Conservation (phyloP, 352 stramenopile genomes). For the Pythium sukuiense region DNA sequence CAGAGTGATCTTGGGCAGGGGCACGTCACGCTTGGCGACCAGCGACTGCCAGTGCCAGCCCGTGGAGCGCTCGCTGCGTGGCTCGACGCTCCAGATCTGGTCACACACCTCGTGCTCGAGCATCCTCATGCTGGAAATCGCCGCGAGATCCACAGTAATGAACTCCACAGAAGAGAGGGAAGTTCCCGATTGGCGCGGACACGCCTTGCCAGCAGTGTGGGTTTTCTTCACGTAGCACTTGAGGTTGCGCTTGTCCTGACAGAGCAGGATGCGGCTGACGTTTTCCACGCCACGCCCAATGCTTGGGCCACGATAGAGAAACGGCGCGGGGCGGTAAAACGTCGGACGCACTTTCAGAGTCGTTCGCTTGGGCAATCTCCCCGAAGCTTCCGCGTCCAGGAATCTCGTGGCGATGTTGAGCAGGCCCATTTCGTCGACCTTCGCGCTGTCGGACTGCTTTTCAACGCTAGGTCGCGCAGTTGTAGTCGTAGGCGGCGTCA, state of each 20-base stretch:
- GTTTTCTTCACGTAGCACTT: conserved; percentile 53
- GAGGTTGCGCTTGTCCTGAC: conserved; percentile 64
- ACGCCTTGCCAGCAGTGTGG: background rate
- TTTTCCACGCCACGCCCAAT: conserved; percentile 37
- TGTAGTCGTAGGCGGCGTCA: background rate
- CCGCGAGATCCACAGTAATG: conserved; percentile 49
- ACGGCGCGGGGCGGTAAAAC: conserved; percentile 49
- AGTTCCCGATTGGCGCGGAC: background rate
- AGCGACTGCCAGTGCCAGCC: conserved; percentile 26
- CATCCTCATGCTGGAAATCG: conserved; percentile 39
- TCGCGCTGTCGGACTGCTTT: background rate
- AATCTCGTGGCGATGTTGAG: background rate
- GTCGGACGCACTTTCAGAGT: conserved; percentile 29
- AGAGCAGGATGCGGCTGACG: conserved; percentile 51
- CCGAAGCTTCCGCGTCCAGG: background rate
- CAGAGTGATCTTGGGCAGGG: conserved; percentile 41
- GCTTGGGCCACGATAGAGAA: conserved; percentile 44
- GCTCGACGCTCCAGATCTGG: conserved; percentile 34
- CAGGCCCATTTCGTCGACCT: background rate
- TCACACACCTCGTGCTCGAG: conserved; percentile 40
- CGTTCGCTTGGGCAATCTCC: background rate
- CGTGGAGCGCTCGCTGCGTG: conserved; percentile 21
- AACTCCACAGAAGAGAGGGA: conserved; percentile 17
- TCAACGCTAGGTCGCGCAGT: conserved; percentile 5
- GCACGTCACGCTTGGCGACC: conserved; percentile 5